Conservation (phyloP, 2,329 filamentous ascomycete genomes). For the Venturia oleaginea region DNA sequence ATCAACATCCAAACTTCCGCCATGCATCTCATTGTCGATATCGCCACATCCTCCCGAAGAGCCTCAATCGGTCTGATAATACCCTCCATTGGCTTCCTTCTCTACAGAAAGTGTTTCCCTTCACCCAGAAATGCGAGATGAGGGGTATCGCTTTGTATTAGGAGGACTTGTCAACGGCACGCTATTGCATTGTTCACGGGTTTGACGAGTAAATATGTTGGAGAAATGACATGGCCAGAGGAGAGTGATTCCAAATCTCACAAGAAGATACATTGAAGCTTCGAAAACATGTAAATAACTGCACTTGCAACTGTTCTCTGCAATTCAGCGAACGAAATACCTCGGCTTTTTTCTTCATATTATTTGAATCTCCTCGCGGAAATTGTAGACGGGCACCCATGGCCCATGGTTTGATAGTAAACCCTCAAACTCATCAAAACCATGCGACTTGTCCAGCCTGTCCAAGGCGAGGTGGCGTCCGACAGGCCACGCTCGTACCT, state of each 20-base stretch:
- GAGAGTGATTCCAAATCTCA: too few relatives aligned
- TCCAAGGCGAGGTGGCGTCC: slow-evolving; percentile 2
- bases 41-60: neutral
- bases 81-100: neutral
- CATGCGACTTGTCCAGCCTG: neutral
- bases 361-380: neutral
- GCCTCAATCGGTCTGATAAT: neutral
- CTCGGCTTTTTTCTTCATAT: neutral
- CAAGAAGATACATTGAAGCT: too few relatives aligned
- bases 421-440: neutral
- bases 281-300: too few relatives aligned
- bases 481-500: slow-evolving; percentile 6
- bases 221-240: too few relatives aligned
- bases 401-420: neutral
- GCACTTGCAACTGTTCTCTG: too few relatives aligned
- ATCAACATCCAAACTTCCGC: neutral
- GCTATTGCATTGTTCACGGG: slow-evolving; percentile 78
- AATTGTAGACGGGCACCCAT: neutral
- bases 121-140: neutral
- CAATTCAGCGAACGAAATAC: too few relatives aligned
- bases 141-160: slow-evolving; percentile 60
- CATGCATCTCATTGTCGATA: neutral
- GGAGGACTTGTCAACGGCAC: slow-evolving; percentile 79
- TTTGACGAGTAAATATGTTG: slow-evolving; percentile 51
- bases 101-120: neutral